phyloP scores from a whole-genome alignment of 305 asterid species.

The Solanum aculeatissimum region DNA sequence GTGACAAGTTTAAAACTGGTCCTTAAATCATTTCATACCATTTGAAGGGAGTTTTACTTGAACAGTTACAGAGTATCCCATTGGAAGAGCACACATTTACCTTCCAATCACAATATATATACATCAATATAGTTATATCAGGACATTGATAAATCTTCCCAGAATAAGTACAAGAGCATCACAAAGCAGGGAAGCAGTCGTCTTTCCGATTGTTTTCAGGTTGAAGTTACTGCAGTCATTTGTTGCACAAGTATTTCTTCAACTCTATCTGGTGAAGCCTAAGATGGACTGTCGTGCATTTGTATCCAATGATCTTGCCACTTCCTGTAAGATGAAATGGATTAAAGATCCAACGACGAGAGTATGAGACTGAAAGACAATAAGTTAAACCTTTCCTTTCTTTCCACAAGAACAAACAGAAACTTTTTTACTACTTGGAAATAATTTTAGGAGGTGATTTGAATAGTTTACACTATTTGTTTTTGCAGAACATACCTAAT shows the following conservation, averaged over 20 bases:
- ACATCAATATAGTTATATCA: neutral
- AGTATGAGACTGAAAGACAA: neutral
- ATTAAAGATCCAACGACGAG: neutral
- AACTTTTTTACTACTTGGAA: neutral
- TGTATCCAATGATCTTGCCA: constrained; percentile 41
- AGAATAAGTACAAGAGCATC: neutral
- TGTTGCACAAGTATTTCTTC: constrained; percentile 62
- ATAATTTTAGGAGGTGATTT: neutral
- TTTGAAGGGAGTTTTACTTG: neutral
- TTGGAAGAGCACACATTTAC: neutral
- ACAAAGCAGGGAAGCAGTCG: neutral
- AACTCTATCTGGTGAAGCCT: constrained; percentile 36
- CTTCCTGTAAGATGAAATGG: constrained; percentile 24
- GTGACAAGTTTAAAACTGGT: too few species aligned
- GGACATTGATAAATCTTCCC: neutral
- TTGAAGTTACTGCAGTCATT: constrained; percentile 24
- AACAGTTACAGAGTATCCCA: neutral
- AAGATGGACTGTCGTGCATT: constrained; percentile 30
- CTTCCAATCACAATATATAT: neutral
- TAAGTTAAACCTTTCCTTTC: neutral
- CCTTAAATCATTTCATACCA: neutral
- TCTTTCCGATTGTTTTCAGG: neutral
- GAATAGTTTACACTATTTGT: neutral
- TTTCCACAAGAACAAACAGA: neutral
- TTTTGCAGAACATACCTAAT: neutral